Evolutionary conservation across 2,329 filamentous ascomycete species (phyloP).

Genomic region (Gaeumannomyces sp.): DNA sequence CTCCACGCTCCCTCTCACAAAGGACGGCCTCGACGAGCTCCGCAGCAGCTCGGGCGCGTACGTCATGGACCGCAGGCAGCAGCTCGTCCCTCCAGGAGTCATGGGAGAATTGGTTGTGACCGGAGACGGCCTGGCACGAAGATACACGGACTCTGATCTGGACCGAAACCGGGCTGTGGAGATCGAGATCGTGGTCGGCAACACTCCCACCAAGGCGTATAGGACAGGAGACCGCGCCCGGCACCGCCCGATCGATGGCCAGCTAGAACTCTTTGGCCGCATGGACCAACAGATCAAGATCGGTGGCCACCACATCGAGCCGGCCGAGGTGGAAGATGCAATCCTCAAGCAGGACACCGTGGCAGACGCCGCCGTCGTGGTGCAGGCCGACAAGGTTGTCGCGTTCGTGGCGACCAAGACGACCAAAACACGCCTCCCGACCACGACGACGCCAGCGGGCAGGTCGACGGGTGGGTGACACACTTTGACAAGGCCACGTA

Average conservation of each 20-base stretch:
- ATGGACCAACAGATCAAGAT: slow-evolving; percentile 15
- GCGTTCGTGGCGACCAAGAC: background rate
- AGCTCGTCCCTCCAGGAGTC: slow-evolving; percentile 26
- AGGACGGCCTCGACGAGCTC: background rate
- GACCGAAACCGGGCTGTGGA: background rate
- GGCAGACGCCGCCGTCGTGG: background rate
- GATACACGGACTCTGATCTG: slow-evolving; percentile 27
- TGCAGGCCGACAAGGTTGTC: background rate
- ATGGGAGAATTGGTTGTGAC: slow-evolving; percentile 34
- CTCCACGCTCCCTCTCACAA: background rate
- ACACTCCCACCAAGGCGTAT: slow-evolving; percentile 2
- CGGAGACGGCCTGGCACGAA: slow-evolving; percentile 32
- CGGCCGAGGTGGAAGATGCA: slow-evolving; percentile 12
- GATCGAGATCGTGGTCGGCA: background rate
- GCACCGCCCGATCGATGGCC: slow-evolving; percentile 8
- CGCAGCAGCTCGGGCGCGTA: slow-evolving; percentile 22
- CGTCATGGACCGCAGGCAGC: slow-evolving; percentile 30
- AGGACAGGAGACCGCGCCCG: slow-evolving; percentile 11
- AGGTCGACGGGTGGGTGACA: background rate
- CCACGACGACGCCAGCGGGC: background rate
- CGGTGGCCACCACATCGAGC: slow-evolving; percentile 15
- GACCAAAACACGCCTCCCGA: background rate
- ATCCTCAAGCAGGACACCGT: background rate
- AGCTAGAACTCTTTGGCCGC: slow-evolving; percentile 14
- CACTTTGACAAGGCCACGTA: background rate